Conservation (phyloP, 441 rosid genomes). For the Dalechampia spathulata region DNA sequence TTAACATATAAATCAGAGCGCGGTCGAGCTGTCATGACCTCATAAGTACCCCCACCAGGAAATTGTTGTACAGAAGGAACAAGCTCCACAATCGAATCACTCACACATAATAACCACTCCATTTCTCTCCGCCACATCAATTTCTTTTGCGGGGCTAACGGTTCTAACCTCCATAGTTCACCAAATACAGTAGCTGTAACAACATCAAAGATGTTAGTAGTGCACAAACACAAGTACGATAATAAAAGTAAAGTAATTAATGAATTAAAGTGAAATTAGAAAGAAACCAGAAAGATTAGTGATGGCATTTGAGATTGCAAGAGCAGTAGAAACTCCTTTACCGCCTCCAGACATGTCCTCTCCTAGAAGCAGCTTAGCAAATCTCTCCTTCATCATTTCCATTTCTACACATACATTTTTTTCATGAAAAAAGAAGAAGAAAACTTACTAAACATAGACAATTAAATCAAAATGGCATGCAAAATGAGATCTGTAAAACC, state of each 20-base stretch:
- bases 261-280: not conserved
- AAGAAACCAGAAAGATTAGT: conserved; percentile 84
- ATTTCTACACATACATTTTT: conserved; percentile 30
- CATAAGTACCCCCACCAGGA: conserved; percentile 93
- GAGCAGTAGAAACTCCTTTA: conserved; percentile 93
- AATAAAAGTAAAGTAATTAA: conserved; percentile 1
- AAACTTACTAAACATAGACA: not conserved
- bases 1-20: conserved; percentile 78
- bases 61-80: conserved; percentile 88
- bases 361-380: conserved; percentile 89
- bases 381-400: conserved; percentile 98
- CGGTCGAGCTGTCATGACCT: conserved; percentile 83
- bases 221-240: no score
- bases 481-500: no score
- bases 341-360: conserved; percentile 99
- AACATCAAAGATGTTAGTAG: no score
- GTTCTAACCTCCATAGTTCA: conserved; percentile 94
- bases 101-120: conserved; percentile 86
- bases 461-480: no score
- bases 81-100: conserved; percentile 91
- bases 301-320: conserved; percentile 94
- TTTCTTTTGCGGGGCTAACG: conserved; percentile 75
- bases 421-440: not conserved
- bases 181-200: conserved; percentile 87
- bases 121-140: conserved; percentile 94